Base-by-base conservation (phyloP, 192 early-diverging fungal species). In the Rhizophagus prolifer region DNA sequence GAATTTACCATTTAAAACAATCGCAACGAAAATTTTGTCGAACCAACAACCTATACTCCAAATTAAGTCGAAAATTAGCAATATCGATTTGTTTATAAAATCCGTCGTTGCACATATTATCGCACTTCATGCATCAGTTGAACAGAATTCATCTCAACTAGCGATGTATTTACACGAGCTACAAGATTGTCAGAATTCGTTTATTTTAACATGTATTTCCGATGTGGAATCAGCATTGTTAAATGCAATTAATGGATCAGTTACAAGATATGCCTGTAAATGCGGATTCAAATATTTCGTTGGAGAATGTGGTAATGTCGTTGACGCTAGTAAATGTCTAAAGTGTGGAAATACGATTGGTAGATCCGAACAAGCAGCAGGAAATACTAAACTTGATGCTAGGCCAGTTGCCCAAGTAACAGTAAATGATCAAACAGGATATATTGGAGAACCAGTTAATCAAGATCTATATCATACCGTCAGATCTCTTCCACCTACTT, bases 261-360 rank as follows among this genome's bases (percentile, higher is more conserved):
- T 77, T n/a, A 47, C 65, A 25, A 78, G 76, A 58, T 78, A 71
- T 58, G 14, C 16, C 9, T 78, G 76, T 58, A 16, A 72, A 78
- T 78, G 76, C 38, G 76, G 76, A 16, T 72, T 54, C 21, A 58
- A 50, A 41, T 78, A 78, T 21, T 16, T 78, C 23, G 41, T 78
- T 12, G 69, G n/a, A 14, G 30, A 72, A 16, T 78, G 76, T 25
- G 76, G 76, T 69, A 12, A 12, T 13, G 59, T 47, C 13, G n/a
- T 19, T 8, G 16, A n/a, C 0, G 69, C 3, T 19, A 10, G 46
- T 5, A 30, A 9, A 26, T 78, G 76, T 38, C 76, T 70, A 10
- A 9, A 75, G 2, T 69, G 67, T 44, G 10, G 41, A 44, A 44
- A 44, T 44, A 44, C 41, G 12, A 44, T 44, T 44, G 41, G 41